A percentile compares a stretch with the other conserved stretches of the same genome.
Evolutionary conservation across 176 grass and related monocot species (phyloP).

Genomic region (Olyra latifolia): DNA sequence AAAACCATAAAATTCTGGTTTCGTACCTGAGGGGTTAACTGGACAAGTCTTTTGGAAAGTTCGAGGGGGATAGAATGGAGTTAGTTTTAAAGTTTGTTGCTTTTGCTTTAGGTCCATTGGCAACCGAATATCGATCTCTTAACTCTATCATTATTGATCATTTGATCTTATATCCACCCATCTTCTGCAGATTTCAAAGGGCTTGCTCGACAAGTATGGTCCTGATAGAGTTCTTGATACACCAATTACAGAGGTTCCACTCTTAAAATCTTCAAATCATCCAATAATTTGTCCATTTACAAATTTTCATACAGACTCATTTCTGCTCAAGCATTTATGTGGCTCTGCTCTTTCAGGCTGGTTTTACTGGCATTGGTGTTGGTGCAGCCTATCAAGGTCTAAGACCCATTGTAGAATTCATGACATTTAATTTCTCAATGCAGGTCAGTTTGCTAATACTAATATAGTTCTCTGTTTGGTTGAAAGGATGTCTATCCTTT

Average conservation of each 20-base stretch:
- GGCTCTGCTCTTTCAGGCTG: constrained; percentile 62
- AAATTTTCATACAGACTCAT: not conserved
- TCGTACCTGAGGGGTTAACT: too few species aligned
- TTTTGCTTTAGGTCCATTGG: constrained; percentile 6
- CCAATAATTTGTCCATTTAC: not conserved
- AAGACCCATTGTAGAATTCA: constrained; percentile 82
- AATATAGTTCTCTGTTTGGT: not conserved
- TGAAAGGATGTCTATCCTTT: not conserved
- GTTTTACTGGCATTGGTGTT: constrained; percentile 95
- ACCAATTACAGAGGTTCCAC: constrained; percentile 87
- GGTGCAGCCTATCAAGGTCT: constrained; percentile 96
- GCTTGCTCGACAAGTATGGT: constrained; percentile 93
- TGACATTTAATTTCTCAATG: constrained; percentile 99
- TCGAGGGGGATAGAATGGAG: too few species aligned
- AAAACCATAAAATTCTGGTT: too few species aligned
- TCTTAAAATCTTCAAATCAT: constrained; percentile 15
- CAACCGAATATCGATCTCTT: not conserved
- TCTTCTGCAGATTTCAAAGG: constrained; percentile 83
- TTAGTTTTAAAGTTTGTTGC: not conserved
- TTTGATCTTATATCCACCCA: constrained; percentile 19
- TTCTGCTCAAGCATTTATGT: constrained; percentile 21
- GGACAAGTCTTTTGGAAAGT: too few species aligned
- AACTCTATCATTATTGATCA: constrained; percentile 17
- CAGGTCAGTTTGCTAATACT: constrained; percentile 53
- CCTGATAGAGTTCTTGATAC: constrained; percentile 99